Evolutionary conservation across 768 basidiomycete genomes (phyloP), one percentile per base, ranked within the genome.

Genomic region (Kondoa subrosea): DNA sequence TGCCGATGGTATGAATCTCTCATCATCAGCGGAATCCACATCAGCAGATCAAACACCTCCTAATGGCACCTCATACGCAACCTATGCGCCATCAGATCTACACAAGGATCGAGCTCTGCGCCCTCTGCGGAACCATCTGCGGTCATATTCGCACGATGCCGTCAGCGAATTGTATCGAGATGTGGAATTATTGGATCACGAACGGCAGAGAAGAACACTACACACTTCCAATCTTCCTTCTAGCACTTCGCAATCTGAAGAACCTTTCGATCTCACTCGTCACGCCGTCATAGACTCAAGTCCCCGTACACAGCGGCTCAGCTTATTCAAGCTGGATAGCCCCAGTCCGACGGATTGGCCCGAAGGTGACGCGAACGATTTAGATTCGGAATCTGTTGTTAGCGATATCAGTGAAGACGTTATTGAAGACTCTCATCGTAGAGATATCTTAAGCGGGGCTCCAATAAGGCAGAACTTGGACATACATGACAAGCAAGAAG

Each of bases 91-190:
- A n/a, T n/a, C n/a, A n/a, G n/a, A n/a, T n/a, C n/a, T n/a, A n/a
- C n/a, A n/a, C n/a, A n/a, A n/a, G n/a, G n/a, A n/a, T n/a, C 40
- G 21, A 50, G 40, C 40, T 27, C 61, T 63, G 16, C 16, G 61
- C 3, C 61, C 61, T 16, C 33, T n/a, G 12, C 61, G n/a, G 3
- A n/a, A 31, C 61, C 61, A 63, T 32, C 27, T 63, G 3, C 61
- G 61, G 29, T 63, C 61, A 21, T 33, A 63, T 33, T 63, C 61
- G 29, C 61, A 63, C 30, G 61, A 63, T 32, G 61, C 61, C 29
- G 33, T 63, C 61, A 31, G 29, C 61, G 61, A 32, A 15, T 8
- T 63, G 8, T 17, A 27, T 29, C 15, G 29, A 32, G 3, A 27
- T 16, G 27, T 27, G 29, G 61, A 27, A 4, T n/a, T n/a, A n/a